Evolutionary conservation across 202 grass and related monocot genomes (phyloP).

Genomic region (Zoysia matrella): DNA sequence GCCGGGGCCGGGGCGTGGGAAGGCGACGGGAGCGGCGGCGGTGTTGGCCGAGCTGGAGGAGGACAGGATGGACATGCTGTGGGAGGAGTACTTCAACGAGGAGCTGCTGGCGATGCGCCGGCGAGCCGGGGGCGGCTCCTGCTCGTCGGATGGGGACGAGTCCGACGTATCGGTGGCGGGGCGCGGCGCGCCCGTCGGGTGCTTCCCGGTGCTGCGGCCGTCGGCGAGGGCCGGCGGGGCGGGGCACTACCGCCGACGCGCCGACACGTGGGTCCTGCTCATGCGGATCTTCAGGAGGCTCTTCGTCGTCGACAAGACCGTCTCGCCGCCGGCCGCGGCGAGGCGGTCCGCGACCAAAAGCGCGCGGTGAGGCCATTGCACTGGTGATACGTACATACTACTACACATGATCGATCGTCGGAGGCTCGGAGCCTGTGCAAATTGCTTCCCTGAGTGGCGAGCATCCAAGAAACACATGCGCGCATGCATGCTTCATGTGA

Average conservation of each 20-base stretch:
- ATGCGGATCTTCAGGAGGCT: conserved; percentile 61
- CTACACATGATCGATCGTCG: too few species aligned
- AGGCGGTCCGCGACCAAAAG: neutral
- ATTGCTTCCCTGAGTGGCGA: too few species aligned
- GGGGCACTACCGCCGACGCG: conserved; percentile 48
- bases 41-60: conserved; percentile 11
- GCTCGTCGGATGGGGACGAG: conserved; percentile 24
- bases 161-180: neutral
- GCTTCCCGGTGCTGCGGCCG: conserved; percentile 47
- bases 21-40: neutral
- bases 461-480: too few species aligned
- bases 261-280: conserved; percentile 51
- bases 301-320: conserved; percentile 65
- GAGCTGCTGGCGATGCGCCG: conserved; percentile 39
- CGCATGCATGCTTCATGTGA: too few species aligned
- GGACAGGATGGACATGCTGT: conserved; percentile 71
- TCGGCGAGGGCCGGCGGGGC: conserved; percentile 41
- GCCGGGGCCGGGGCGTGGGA: neutral
- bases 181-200: conserved; percentile 11
- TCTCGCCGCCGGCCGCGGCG: neutral
- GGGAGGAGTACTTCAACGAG: conserved; percentile 78
- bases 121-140: neutral
- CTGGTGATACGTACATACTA: neutral
- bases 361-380: neutral
- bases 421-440: too few species aligned